phyloP scores from a whole-genome alignment of 2,329 filamentous ascomycete species.

The Amauroascus niger region DNA sequence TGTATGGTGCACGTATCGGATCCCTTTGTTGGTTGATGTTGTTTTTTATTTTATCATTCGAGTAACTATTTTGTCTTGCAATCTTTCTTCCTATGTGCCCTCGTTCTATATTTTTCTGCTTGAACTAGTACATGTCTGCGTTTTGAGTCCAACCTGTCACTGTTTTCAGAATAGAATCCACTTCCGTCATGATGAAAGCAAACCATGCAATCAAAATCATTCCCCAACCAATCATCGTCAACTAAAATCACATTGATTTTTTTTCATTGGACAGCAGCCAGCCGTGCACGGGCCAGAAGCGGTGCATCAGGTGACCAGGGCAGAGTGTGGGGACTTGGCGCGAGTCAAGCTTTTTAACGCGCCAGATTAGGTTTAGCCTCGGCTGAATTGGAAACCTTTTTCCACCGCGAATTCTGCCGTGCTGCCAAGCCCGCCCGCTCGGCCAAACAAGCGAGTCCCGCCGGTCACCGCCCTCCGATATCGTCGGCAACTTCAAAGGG shows the following conservation, averaged over 20 bases:
- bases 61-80: no score
- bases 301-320: background rate
- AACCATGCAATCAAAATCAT: background rate
- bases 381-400: background rate
- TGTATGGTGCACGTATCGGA: no score
- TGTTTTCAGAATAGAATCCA: no score
- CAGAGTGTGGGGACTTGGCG: background rate
- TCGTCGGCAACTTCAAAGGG: background rate
- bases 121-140: no score
- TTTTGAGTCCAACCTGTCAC: no score
- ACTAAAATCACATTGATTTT: no score
- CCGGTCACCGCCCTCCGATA: conserved; percentile 2
- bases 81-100: no score
- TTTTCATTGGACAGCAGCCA: background rate
- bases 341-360: conserved; percentile 4
- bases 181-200: no score
- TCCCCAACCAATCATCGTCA: background rate
- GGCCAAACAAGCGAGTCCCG: no score
- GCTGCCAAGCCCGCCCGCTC: background rate
- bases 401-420: background rate
- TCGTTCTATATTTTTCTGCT: no score
- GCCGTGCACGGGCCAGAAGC: background rate
- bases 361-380: background rate
- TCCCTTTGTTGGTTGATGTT: no score
- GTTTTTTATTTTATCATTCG: no score